Evolutionary conservation across 2,329 filamentous ascomycete genomes (phyloP), one percentile per base, ranked within the genome.

Genomic region (Zalaria sp.): DNA sequence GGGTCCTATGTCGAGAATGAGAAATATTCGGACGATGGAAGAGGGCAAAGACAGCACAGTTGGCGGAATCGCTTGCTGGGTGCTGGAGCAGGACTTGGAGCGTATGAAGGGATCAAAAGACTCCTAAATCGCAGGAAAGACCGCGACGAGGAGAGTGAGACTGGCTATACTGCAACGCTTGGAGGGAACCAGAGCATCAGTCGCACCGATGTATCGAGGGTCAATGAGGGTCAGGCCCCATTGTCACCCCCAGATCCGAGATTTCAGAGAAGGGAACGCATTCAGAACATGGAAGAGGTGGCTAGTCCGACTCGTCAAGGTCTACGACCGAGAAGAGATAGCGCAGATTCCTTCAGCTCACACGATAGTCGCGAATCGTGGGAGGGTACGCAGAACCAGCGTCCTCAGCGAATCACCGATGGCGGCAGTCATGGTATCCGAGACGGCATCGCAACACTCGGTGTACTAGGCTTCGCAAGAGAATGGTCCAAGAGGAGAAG

Each of bases 121-220:
- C 47, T 78, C 75, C 8, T 85, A 36, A 68, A 71, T 41, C 60
- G 64, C 11, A 72, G 73, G 36, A 66, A 68, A 26, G 54, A 63
- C 57, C 44, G 60, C 35, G 70, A 77, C 46, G 66, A 70, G 32
- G 67, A 70, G 42, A 67, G 68, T 28, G 68, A 71, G 40, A 65
- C 69, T 7, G 66, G 63, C 9, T 58, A 57, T 37, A 40, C 49
- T 35, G 53, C 55, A 18, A 70, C 72, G 9, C 60, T 70, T 29
- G 67, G 63, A 11, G 67, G 62, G 18, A 61, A 63, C 31, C 64
- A 67, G 40, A 60, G 57, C 25, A 51, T 55, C 39, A 70, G 62
- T 18, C 62, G 67, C 41, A 66, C 59, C 35, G 67, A 67, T 46
- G 54, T 69, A 8, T 68, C 55, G 55, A 63, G 62, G 54, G 59